A percentile compares a stretch with the other conserved stretches of the same genome.
These are phyloP conservation scores for Citrus australasica DNA, from an alignment of 345 rosid species.

Conservation along the genomic window DNA sequence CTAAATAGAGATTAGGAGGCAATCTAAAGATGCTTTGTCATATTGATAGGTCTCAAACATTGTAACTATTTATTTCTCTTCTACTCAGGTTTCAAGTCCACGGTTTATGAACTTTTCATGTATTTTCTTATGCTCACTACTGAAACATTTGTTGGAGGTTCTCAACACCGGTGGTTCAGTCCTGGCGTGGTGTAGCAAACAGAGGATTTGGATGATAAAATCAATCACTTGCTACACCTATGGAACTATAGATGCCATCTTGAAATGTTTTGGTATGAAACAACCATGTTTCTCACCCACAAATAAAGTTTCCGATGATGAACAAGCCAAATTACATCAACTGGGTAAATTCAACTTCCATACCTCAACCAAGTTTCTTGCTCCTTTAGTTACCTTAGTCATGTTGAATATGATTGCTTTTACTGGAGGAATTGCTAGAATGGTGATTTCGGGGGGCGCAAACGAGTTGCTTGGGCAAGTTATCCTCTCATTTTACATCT, in stretches of 20 bases:
- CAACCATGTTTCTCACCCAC: conserved; percentile 19
- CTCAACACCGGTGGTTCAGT: not conserved
- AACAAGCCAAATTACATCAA: conserved; percentile 9
- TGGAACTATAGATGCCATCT: not conserved
- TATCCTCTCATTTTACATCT: conserved; percentile 21
- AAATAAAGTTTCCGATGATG: conserved; percentile 17
- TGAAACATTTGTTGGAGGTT: not conserved
- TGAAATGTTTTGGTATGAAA: conserved; percentile 11
- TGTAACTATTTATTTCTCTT: not conserved
- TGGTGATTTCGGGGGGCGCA: not conserved
- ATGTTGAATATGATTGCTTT: conserved; percentile 18
- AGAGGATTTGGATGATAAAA: conserved; percentile 15
- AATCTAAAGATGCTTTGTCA: not conserved
- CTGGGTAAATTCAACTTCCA: conserved; percentile 24
- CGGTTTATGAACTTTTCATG: not conserved
- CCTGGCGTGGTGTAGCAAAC: not conserved
- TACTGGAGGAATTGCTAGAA: conserved; percentile 14
- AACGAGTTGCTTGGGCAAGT: conserved; percentile 20
- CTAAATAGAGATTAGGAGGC: not conserved
- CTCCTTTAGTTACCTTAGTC: conserved; percentile 17
- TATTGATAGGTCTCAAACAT: not conserved
- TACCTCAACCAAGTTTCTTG: conserved; percentile 5
- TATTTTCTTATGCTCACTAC: not conserved
- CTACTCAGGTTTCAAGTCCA: conserved; percentile 6
- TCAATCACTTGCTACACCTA: conserved; percentile 13